Percentiles rank a stretch among this genome's conserved stretches.
These are phyloP conservation scores for Deinandra increscens DNA, from an alignment of 129 eudicot genomes.

Conservation along the genomic window DNA sequence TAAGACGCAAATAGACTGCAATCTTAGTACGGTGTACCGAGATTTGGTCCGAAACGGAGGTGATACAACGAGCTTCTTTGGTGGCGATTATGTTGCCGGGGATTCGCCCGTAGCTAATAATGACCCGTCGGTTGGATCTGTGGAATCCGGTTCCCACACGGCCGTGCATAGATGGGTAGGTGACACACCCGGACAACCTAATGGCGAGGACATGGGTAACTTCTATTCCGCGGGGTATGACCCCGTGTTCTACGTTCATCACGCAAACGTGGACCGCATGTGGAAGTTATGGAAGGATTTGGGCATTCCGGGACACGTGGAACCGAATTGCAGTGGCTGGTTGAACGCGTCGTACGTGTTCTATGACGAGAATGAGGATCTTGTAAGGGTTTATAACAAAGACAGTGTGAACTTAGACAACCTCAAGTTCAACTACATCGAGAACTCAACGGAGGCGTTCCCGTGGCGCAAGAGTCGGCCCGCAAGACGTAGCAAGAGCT, in stretches of 20 bases:
- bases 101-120: background rate
- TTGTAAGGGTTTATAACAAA: conserved; percentile 34
- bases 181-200: conserved; percentile 13
- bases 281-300: conserved; percentile 33
- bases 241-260: conserved; percentile 39
- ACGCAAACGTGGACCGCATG: conserved; percentile 39
- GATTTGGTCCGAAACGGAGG: background rate
- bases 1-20: background rate
- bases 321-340: conserved; percentile 36
- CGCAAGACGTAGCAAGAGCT: background rate
- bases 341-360: conserved; percentile 35
- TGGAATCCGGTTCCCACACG: conserved; percentile 28
- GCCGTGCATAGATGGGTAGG: conserved; percentile 34
- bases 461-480: conserved; percentile 43
- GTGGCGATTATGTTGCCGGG: conserved; percentile 27
- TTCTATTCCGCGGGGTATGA: conserved; percentile 41
- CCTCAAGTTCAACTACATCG: conserved; percentile 31
- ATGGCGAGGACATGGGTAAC: conserved; percentile 38
- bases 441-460: background rate
- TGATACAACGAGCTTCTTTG: conserved; percentile 26
- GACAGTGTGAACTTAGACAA: conserved; percentile 30
- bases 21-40: background rate
- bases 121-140: background rate
- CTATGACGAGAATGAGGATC: conserved; percentile 46
- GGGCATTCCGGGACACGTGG: background rate